Base-by-base conservation (phyloP, 2,329 filamentous ascomycete species). In the Corynespora cassiicola region DNA sequence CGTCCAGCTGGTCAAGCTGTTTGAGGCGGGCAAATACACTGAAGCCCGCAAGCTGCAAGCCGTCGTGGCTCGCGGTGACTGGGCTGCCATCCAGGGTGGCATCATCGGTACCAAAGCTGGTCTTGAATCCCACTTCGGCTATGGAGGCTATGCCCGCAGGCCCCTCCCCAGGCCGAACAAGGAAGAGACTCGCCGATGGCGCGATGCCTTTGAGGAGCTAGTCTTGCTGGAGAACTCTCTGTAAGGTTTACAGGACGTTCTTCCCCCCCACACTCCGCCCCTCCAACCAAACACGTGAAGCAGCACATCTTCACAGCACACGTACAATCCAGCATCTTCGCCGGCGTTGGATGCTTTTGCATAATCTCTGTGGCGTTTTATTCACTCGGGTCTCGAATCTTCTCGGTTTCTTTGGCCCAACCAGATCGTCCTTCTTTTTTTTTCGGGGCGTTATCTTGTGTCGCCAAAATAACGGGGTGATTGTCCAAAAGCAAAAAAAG, bases 21-120 rank as follows among this genome's bases (percentile, higher is more conserved):
- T 81, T 65, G 72, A 75, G 24, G 66, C 73, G n/a, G 85, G 85
- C 18, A 74, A n/a, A 41, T 56, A 79, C 6, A 69, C 77, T 4
- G 80, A 87, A 54, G 86, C 86, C 1, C 75, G 77, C 36, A 75
- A 76, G 50, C 61, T 88, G 56, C 86, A 88, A 66, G 83, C 81
- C 29, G 64, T 85, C 19, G 76, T 88, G 15, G 84, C 84, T 1
- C 71, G 78, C 21, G 85, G 82, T 15, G 85, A 88, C 66, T 88
- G 85, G 85, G 78, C 76, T 0, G 82, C 82, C 30, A 87, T 87
- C 45, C 77, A 86, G 55, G 82, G 82, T 10, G 85, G 85, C 1
- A 81, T 88, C 49, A 78, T 86, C 19, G 83, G 82, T 4, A 85
- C 85, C 45, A 88, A 88, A 73, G 78, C 80, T 29, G 84, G 76